Conservation (phyloP, 2,329 filamentous ascomycete species). For the Fusarium pseudocircinatum region DNA sequence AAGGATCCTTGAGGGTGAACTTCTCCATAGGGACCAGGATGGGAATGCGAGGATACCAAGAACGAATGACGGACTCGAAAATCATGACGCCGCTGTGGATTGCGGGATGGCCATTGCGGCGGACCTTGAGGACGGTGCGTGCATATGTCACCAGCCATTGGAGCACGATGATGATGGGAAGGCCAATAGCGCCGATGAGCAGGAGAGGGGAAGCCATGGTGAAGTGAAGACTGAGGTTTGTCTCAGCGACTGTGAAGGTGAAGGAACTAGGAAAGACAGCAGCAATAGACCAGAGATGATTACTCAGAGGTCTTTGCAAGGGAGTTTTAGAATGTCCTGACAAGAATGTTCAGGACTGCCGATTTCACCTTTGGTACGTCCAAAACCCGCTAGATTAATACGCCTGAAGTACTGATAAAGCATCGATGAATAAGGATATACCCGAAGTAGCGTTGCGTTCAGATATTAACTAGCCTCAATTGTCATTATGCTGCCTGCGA, state of each 20-base stretch:
- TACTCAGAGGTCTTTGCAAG: neutral
- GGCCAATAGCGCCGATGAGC: neutral
- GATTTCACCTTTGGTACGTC: neutral
- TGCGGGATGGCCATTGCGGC: neutral
- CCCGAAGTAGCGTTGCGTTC: rapidly evolving
- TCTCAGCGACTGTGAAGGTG: neutral
- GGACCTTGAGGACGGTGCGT: neutral
- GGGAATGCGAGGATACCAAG: neutral
- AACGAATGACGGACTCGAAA: neutral
- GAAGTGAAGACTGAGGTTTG: neutral
- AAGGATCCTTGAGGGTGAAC: neutral
- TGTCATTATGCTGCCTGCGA: neutral
- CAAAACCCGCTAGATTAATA: neutral
- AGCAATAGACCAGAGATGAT: neutral
- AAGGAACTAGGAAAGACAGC: rapidly evolving
- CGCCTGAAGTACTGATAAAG: neutral
- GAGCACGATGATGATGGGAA: neutral
- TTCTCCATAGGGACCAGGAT: neutral
- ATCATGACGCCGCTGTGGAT: neutral
- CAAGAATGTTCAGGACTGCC: neutral
- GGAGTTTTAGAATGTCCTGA: neutral
- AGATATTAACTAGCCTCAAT: no score
- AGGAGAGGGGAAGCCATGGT: neutral
- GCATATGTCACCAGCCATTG: neutral
- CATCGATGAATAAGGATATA: rapidly evolving